These are phyloP conservation scores for Cadophora gregata DNA, from an alignment of 2,329 filamentous ascomycete species.

Conservation along the genomic window DNA sequence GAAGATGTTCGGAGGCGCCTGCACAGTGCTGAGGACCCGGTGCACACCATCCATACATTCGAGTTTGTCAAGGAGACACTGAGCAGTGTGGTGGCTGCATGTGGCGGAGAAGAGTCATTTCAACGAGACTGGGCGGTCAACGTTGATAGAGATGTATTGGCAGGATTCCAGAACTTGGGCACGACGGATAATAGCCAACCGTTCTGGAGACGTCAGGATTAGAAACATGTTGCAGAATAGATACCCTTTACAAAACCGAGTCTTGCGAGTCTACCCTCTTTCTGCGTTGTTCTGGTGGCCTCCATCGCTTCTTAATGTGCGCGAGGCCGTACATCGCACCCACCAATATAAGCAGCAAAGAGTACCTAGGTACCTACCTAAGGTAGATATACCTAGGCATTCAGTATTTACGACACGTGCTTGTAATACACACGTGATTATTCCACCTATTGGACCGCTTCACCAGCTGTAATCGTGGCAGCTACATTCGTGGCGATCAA, in stretches of 20 bases:
- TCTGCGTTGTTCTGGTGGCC: neutral
- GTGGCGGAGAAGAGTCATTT: slow-evolving; percentile 71
- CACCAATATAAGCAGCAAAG: too few species aligned
- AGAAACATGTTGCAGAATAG: neutral
- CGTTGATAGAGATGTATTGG: slow-evolving; percentile 75
- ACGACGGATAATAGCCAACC: slow-evolving; percentile 20
- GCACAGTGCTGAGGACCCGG: slow-evolving; percentile 64
- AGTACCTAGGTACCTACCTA: neutral
- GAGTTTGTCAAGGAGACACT: slow-evolving; percentile 69
- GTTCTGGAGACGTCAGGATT: slow-evolving; percentile 9
- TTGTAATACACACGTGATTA: neutral
- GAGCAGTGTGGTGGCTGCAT: slow-evolving; percentile 60
- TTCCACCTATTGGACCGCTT: neutral
- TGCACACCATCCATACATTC: slow-evolving; percentile 69
- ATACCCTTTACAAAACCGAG: neutral
- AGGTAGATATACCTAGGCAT: too few species aligned
- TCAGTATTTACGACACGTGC: neutral
- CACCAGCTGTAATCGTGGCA: neutral
- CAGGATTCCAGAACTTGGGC: slow-evolving; percentile 60
- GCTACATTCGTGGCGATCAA: neutral
- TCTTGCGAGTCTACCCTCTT: neutral
- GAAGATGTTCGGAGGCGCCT: slow-evolving; percentile 60
- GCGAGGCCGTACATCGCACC: too few species aligned
- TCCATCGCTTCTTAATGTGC: neutral
- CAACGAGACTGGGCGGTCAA: slow-evolving; percentile 73